These are phyloP conservation scores for Hibiscus tridactylites DNA, from an alignment of 345 rosid species.

Conservation along the genomic window DNA sequence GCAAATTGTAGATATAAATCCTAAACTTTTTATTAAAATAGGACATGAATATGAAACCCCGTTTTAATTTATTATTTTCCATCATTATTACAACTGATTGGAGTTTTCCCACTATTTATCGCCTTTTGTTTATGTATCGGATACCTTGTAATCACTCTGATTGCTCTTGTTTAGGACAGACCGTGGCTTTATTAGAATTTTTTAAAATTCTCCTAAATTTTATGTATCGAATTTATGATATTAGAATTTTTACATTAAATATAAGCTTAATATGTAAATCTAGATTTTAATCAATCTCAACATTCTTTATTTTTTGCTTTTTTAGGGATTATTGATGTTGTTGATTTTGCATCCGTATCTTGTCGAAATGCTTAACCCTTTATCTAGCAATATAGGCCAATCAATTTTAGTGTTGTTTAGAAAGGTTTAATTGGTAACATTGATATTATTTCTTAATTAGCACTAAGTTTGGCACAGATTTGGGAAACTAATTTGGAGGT, in stretches of 20 bases:
- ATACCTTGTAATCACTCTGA: background rate
- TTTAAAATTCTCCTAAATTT: no score
- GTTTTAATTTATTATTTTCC: background rate
- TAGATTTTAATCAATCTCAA: background rate
- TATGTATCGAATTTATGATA: background rate
- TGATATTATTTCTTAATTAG: no score
- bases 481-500: no score
- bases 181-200: background rate
- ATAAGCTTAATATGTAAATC: background rate
- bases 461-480: no score
- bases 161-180: background rate
- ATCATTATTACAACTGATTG: background rate
- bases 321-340: background rate
- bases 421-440: no score
- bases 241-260: background rate
- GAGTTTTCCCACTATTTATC: background rate
- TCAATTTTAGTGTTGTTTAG: background rate
- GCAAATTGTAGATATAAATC: slow-evolving; percentile 38
- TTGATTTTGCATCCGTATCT: background rate
- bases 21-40: background rate
- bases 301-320: background rate
- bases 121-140: background rate
- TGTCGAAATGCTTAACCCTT: background rate
- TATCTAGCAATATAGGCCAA: background rate
- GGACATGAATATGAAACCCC: slow-evolving; percentile 20